Conservation (phyloP, 2,329 filamentous ascomycete genomes). For the Botrytis cinerea region DNA sequence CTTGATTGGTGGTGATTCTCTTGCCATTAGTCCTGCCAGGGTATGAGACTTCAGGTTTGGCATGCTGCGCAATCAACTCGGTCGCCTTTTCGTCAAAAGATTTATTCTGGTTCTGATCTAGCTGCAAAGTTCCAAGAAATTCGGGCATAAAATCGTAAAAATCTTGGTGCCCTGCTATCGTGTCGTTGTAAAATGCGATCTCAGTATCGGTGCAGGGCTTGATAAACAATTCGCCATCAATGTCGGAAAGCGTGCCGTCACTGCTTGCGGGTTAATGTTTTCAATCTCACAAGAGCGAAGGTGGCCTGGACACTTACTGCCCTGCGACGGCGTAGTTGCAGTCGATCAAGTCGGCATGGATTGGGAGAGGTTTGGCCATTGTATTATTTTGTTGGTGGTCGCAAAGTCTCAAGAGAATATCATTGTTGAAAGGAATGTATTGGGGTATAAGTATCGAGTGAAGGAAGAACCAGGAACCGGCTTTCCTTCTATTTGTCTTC, state of each 20-base stretch:
- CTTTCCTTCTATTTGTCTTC: conserved; percentile 21
- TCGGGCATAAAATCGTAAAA: conserved; percentile 81
- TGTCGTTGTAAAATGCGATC: conserved; percentile 82
- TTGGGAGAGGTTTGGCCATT: conserved; percentile 47
- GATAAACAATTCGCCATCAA: conserved; percentile 81
- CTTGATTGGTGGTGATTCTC: conserved; percentile 71
- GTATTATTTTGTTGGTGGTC: conserved; percentile 25
- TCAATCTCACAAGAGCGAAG: neutral
- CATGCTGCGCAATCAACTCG: conserved; percentile 38
- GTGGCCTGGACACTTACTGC: conserved; percentile 62
- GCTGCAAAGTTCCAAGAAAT: conserved; percentile 76
- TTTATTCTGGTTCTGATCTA: conserved; percentile 58
- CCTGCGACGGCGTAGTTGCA: conserved; percentile 80
- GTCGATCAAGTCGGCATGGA: conserved; percentile 58
- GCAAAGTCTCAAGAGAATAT: conserved; percentile 37
- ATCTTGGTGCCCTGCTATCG: conserved; percentile 63
- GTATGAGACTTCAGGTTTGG: conserved; percentile 35
- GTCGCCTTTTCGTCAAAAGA: conserved; percentile 54
- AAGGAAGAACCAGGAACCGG: conserved; percentile 17
- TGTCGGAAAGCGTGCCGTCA: conserved; percentile 85
- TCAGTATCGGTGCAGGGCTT: conserved; percentile 90
- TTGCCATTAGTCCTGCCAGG: conserved; percentile 33
- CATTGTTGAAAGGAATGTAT: conserved; percentile 37
- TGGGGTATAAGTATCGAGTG: conserved; percentile 25
- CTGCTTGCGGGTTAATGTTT: conserved; percentile 49